These are phyloP conservation scores for Neocucurbitaria cava DNA, from an alignment of 2,329 filamentous ascomycete genomes.

Conservation along the genomic window DNA sequence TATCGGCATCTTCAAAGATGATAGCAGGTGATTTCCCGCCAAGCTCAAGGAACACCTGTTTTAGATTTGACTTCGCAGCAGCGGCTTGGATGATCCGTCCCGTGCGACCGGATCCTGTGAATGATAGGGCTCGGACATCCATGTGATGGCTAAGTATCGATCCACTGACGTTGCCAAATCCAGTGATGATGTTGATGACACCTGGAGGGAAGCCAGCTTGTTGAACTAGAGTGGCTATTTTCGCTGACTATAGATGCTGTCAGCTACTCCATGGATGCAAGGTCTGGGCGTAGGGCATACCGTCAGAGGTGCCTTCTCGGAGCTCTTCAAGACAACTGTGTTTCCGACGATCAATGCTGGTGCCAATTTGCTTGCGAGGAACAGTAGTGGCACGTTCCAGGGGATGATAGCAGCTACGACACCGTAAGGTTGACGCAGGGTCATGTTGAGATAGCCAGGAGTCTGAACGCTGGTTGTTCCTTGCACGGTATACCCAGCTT, in stretches of 20 bases:
- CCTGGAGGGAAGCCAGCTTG: constrained; percentile 83
- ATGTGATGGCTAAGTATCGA: constrained; percentile 80
- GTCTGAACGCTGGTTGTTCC: constrained; percentile 72
- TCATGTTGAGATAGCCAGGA: constrained; percentile 62
- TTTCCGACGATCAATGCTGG: constrained; percentile 44
- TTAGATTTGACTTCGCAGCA: constrained; percentile 80
- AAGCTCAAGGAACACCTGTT: constrained; percentile 85
- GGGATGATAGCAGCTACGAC: constrained; percentile 84
- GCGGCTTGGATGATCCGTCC: constrained; percentile 80
- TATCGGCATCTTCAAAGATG: constrained; percentile 78
- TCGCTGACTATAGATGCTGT: constrained; percentile 76
- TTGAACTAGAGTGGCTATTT: constrained; percentile 76
- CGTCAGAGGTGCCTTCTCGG: constrained; percentile 65
- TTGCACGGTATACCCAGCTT: constrained; percentile 77
- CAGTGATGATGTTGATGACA: constrained; percentile 82
- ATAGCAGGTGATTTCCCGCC: constrained; percentile 88
- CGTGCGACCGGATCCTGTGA: constrained; percentile 84
- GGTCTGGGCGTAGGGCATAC: constrained; percentile 64
- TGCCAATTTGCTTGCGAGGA: constrained; percentile 35
- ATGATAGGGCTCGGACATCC: constrained; percentile 81
- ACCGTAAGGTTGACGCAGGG: constrained; percentile 79
- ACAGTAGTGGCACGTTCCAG: constrained; percentile 45
- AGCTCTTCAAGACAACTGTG: constrained; percentile 44
- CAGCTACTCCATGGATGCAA: constrained; percentile 52
- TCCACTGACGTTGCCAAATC: constrained; percentile 78